Base-by-base conservation (phyloP, 768 basidiomycete species). In the Suillus weaverae region DNA sequence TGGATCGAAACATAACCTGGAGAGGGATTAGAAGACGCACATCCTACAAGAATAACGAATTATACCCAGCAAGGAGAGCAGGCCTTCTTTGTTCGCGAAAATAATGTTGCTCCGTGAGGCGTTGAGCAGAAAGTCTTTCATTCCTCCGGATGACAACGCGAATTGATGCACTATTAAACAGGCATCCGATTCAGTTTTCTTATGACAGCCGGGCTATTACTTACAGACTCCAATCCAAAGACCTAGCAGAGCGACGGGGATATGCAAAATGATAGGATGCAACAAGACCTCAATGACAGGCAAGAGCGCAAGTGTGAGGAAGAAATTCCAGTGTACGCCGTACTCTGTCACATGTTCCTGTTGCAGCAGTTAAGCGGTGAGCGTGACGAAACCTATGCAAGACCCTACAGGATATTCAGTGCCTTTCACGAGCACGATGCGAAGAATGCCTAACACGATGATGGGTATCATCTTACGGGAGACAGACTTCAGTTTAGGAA, bases 301-400 rank as follows among this genome's bases (percentile, higher is more conserved):
- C 6, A 98, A 73, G 0, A 93, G 69, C 0, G 90, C 94, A 26
- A 99, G 82, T 0, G 97, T 98, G 69, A 99, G 84, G 83, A 99
- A 99, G 78, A 99, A 98, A 74, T 99, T 99, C 97, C 97, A 99
- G 70, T 99, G 97, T 0, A 87, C 86, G 0, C 97, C 97, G 68
- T 99, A 99, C 78, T 99, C 97, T 0, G 95, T 90, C 62, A 91
- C 89, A 65, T 99, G 97, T 80, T 99, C 97, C 96, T 90, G 26
- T 59, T n/a, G 30, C 20, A 59, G 39, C 3, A 81, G 38, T 30
- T 30, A 44, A 41, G 14, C 50, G 22, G 33, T 66, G 26, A 61
- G 62, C 62, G 54, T 20, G 10, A 36, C 57, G 33, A 3, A 50
- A 44, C 16, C 1, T 6, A 50, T 51, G 51, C 44, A 26, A n/a